phyloP scores from a whole-genome alignment of 1,284 basidiomycete genomes.

The Apiotrichum siamense region DNA sequence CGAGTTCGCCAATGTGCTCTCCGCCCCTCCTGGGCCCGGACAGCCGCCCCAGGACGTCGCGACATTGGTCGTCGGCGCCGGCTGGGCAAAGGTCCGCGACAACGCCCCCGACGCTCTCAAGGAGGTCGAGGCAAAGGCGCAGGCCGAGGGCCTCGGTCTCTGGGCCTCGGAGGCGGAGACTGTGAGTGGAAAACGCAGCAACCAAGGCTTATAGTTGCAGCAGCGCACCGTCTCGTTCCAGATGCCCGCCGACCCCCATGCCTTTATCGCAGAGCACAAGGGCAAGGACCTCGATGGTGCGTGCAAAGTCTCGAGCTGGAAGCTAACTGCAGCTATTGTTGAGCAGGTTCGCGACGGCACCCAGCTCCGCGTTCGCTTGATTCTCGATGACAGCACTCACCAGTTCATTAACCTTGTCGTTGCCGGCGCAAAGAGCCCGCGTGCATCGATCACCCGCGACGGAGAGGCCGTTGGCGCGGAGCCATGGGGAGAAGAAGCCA shows the following conservation, averaged over 20 bases:
- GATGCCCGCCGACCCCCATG: constrained; percentile 84
- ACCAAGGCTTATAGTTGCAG: constrained; percentile 46
- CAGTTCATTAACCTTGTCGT: constrained; percentile 54
- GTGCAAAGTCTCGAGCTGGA: constrained; percentile 8
- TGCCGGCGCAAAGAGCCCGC: constrained; percentile 77
- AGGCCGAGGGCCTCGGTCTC: constrained; percentile 66
- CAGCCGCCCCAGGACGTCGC: constrained; percentile 58
- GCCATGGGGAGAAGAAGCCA: constrained; percentile 83
- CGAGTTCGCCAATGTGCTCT: constrained; percentile 44
- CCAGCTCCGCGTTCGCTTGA: constrained; percentile 77
- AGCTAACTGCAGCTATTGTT: constrained; percentile 62
- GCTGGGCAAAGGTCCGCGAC: constrained; percentile 91
- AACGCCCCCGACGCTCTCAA: constrained; percentile 57
- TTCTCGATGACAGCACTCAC: constrained; percentile 81
- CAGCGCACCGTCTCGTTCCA: constrained; percentile 68
- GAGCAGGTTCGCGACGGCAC: constrained; percentile 92
- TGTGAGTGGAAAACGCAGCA: constrained; percentile 22
- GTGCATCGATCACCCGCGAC: constrained; percentile 59
- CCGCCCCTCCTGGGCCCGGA: constrained; percentile 46
- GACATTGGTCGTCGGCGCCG: constrained; percentile 69
- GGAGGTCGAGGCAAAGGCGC: constrained; percentile 69
- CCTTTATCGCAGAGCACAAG: constrained; percentile 86
- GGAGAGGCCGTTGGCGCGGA: constrained; percentile 63
- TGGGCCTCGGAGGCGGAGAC: constrained; percentile 74
- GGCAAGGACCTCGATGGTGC: constrained; percentile 78